Percentiles rank a stretch among this genome's conserved stretches.
These are phyloP conservation scores for Fusarium poae DNA, from an alignment of 2,329 filamentous ascomycete species.

Conservation along the genomic window DNA sequence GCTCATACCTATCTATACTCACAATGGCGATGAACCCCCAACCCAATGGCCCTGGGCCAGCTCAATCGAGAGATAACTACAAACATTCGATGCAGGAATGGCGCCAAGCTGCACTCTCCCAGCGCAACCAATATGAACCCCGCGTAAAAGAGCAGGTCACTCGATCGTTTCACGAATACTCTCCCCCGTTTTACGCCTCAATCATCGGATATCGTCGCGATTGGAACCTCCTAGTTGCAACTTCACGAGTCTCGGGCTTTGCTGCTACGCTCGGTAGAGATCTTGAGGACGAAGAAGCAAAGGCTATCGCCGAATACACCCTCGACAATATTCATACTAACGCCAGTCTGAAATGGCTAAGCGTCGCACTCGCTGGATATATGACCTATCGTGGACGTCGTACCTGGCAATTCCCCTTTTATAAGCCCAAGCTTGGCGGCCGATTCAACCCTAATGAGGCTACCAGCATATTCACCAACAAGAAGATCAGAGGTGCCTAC, in stretches of 20 bases:
- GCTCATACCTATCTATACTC: neutral
- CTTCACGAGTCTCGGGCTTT: conserved; percentile 48
- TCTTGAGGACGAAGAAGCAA: conserved; percentile 55
- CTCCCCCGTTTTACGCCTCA: conserved; percentile 52
- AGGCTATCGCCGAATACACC: conserved; percentile 53
- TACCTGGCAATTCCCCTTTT: conserved; percentile 50
- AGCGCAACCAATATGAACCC: conserved; percentile 50
- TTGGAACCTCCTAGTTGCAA: conserved; percentile 49
- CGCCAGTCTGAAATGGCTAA: conserved; percentile 49
- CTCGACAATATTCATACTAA: conserved; percentile 51
- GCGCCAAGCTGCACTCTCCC: conserved; percentile 48
- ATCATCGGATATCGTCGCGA: conserved; percentile 49
- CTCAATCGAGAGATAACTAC: conserved; percentile 45
- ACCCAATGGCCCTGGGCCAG: conserved; percentile 28
- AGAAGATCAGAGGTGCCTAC: conserved; percentile 46
- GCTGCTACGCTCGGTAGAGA: conserved; percentile 50
- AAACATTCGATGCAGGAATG: conserved; percentile 51
- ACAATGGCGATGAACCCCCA: conserved; percentile 37
- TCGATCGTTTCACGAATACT: conserved; percentile 52
- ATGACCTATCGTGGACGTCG: conserved; percentile 49
- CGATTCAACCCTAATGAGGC: conserved; percentile 48
- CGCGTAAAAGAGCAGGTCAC: conserved; percentile 51
- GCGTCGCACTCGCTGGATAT: conserved; percentile 45
- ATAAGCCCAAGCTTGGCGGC: conserved; percentile 47
- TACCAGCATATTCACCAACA: conserved; percentile 46